Evolutionary conservation across 148 eudicot species (phyloP).

Genomic region (Beta vulgaris): DNA sequence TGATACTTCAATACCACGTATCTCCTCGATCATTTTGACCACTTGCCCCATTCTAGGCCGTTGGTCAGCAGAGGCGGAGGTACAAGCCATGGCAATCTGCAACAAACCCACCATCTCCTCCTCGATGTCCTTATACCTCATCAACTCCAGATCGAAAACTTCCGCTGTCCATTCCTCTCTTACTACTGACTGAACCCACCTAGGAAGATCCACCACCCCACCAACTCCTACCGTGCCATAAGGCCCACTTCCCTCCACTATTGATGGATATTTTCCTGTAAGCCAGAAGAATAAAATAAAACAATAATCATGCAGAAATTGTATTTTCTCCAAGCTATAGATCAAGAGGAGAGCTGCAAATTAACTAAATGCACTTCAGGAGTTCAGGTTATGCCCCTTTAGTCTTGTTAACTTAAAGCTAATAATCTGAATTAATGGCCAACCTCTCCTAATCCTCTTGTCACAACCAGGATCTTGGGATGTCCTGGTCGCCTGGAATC

Average conservation of each 20-base stretch:
- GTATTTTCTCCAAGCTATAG: not conserved
- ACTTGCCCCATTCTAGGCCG: constrained; percentile 75
- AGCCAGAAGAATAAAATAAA: not conserved
- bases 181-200: constrained; percentile 95
- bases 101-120: constrained; percentile 93
- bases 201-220: constrained; percentile 72
- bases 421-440: too few species aligned
- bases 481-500: too few species aligned
- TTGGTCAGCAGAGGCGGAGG: constrained; percentile 52
- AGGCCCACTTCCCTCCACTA: constrained; percentile 53
- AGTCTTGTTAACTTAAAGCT: too few species aligned
- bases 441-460: too few species aligned
- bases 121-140: constrained; percentile 92
- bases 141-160: constrained; percentile 90
- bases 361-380: not conserved
- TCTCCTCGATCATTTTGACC: constrained; percentile 73
- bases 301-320: not conserved
- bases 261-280: constrained; percentile 72
- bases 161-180: constrained; percentile 99
- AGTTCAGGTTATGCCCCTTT: not conserved
- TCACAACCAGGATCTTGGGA: too few species aligned
- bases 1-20: constrained; percentile 63
- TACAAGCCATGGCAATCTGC: constrained; percentile 85
- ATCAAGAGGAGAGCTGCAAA: not conserved
- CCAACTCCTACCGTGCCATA: constrained; percentile 45